Evolutionary conservation across 208 protist genomes (phyloP).

Genomic region (Leishmania braziliensis): DNA sequence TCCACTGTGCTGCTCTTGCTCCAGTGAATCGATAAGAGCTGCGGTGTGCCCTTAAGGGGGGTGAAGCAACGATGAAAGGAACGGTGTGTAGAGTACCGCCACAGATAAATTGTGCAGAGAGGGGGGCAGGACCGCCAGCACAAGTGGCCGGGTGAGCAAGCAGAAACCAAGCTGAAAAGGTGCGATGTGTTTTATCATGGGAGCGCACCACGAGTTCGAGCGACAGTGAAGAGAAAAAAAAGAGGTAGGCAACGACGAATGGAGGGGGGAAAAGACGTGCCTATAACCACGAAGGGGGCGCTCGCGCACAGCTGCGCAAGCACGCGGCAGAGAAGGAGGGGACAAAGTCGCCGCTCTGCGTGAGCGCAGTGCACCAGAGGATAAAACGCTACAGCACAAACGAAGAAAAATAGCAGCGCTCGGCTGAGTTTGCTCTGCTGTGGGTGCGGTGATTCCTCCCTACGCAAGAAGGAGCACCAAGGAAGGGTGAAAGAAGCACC

Average conservation of each 20-base stretch:
- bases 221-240: neutral
- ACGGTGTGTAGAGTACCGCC: neutral
- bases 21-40: neutral
- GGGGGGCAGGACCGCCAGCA: neutral
- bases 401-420: neutral
- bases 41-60: neutral
- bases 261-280: neutral
- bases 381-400: neutral
- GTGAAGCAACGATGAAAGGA: neutral
- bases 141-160: neutral
- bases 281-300: neutral
- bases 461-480: neutral
- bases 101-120: neutral
- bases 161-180: neutral
- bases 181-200: neutral
- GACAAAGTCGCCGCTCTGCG: neutral
- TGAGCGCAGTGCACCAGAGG: neutral
- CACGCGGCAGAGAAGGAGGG: neutral
- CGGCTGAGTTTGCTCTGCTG: neutral
- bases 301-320: neutral
- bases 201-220: neutral
- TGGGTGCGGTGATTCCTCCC: neutral
- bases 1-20: neutral
- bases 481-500: neutral
- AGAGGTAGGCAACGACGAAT: neutral